These are phyloP conservation scores for Calonectria montana DNA, from an alignment of 2,329 filamentous ascomycete genomes.

Conservation along the genomic window DNA sequence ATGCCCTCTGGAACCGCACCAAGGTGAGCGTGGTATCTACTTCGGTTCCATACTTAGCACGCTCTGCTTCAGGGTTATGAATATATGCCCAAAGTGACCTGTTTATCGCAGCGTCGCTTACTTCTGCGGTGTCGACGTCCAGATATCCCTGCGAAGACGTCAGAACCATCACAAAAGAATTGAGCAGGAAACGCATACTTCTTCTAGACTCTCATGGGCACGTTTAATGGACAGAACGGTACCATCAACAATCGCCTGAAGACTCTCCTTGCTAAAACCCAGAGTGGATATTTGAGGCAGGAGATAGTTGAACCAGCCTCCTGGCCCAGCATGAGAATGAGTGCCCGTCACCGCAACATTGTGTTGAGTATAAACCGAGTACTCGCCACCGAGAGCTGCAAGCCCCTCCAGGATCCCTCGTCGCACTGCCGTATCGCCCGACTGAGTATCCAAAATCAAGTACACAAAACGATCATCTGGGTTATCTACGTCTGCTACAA, in stretches of 20 bases:
- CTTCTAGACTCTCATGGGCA: constrained; percentile 71
- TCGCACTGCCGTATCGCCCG: constrained; percentile 88
- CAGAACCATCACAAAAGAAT: background rate
- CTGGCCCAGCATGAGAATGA: constrained; percentile 91
- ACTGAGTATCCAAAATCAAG: constrained; percentile 86
- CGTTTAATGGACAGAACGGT: constrained; percentile 83
- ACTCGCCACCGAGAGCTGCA: constrained; percentile 74
- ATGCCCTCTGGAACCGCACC: constrained; percentile 79
- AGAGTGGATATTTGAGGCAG: constrained; percentile 90
- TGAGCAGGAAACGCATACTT: constrained; percentile 45
- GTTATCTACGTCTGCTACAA: constrained; percentile 76
- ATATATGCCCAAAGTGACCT: constrained; percentile 90
- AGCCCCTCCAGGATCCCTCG: constrained; percentile 87
- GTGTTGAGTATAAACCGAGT: constrained; percentile 78
- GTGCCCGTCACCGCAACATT: constrained; percentile 94
- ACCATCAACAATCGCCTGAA: constrained; percentile 89
- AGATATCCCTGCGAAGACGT: constrained; percentile 67
- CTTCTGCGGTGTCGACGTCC: constrained; percentile 74
- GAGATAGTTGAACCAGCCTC: constrained; percentile 94
- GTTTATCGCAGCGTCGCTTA: constrained; percentile 86
- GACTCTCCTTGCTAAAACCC: constrained; percentile 88
- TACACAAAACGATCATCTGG: constrained; percentile 84
- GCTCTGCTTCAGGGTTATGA: constrained; percentile 83
- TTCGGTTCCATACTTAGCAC: constrained; percentile 71
- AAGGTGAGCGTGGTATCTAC: constrained; percentile 75